Conservation (phyloP, 805 yeast genomes). For the Candida nanaspora region DNA sequence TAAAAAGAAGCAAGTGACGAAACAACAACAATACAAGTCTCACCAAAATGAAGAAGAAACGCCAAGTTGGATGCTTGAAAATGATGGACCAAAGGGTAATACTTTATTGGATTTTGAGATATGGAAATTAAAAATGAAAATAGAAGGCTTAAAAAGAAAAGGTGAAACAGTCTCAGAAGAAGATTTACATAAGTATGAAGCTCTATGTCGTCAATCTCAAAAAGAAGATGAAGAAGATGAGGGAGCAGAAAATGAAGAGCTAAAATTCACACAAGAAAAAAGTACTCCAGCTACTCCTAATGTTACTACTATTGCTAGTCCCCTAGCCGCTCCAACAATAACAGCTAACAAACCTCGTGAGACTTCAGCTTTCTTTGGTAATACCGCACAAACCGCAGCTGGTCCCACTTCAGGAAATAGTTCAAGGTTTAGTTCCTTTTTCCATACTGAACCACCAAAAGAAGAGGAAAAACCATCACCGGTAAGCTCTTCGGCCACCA, state of each 20-base stretch:
- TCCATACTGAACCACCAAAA: not conserved
- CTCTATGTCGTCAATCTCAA: slow-evolving; percentile 2
- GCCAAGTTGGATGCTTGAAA: slow-evolving; percentile 31
- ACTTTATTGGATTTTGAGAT: slow-evolving; percentile 52
- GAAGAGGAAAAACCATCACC: slow-evolving; percentile 6
- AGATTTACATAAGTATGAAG: slow-evolving; percentile 17
- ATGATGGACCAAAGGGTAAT: slow-evolving; percentile 36
- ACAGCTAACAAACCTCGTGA: not conserved
- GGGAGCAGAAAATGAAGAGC: not conserved
- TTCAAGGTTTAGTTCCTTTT: slow-evolving; percentile 13
- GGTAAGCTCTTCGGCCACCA: slow-evolving; percentile 8
- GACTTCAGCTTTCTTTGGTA: not conserved
- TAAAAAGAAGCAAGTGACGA: slow-evolving; percentile 12
- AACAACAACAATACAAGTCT: slow-evolving; percentile 6
- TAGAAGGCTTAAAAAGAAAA: slow-evolving; percentile 39
- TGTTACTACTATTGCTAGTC: not conserved
- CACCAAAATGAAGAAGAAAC: slow-evolving; percentile 26
- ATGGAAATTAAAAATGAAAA: slow-evolving; percentile 49
- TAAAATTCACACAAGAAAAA: not conserved
- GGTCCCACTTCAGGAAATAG: slow-evolving; percentile 5
- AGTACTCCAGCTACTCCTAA: not conserved
- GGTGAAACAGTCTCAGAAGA: slow-evolving; percentile 31
- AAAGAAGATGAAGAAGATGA: not conserved
- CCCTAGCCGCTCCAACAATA: not conserved
- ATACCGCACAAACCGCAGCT: not conserved